A percentile compares a stretch with the other conserved stretches of the same genome.
Evolutionary conservation across 768 basidiomycete genomes (phyloP).

Genomic region (Lactarius sanguifluus): DNA sequence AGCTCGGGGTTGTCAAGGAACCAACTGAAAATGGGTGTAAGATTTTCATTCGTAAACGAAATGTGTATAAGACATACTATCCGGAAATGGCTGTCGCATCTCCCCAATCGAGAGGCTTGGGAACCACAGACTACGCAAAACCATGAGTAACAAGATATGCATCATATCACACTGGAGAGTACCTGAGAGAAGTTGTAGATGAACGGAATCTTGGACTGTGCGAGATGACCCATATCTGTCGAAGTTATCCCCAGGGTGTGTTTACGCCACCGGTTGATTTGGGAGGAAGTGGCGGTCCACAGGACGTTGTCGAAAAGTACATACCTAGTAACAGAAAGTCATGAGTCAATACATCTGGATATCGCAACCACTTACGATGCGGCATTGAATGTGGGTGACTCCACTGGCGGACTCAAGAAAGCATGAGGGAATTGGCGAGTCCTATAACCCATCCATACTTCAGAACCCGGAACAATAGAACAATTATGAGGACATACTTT

Average conservation of each 20-base stretch:
- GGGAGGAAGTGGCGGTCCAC: slow-evolving; percentile 63
- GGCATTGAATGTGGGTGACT: slow-evolving; percentile 59
- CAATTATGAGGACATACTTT: slow-evolving; percentile 39
- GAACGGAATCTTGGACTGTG: slow-evolving; percentile 59
- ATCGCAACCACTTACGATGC: slow-evolving; percentile 45
- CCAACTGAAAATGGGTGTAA: slow-evolving; percentile 46
- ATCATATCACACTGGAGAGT: slow-evolving; percentile 16
- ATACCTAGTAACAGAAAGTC: slow-evolving; percentile 40
- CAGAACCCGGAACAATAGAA: neutral
- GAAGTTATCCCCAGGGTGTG: slow-evolving; percentile 47
- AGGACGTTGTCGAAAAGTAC: slow-evolving; percentile 66
- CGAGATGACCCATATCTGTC: slow-evolving; percentile 60
- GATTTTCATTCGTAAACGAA: slow-evolving; percentile 2
- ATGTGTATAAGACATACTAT: slow-evolving; percentile 41
- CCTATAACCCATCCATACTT: slow-evolving; percentile 32
- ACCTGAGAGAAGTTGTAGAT: slow-evolving; percentile 69
- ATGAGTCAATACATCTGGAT: neutral
- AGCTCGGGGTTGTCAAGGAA: slow-evolving; percentile 62
- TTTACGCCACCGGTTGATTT: slow-evolving; percentile 66
- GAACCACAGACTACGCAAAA: slow-evolving; percentile 50
- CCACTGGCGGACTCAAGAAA: slow-evolving; percentile 61
- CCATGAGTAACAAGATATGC: slow-evolving; percentile 3
- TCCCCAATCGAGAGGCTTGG: slow-evolving; percentile 70
- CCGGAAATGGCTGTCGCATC: slow-evolving; percentile 57
- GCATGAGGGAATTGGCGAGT: slow-evolving; percentile 65